Conservation (phyloP, 345 rosid species). For the Litchi chinensis region DNA sequence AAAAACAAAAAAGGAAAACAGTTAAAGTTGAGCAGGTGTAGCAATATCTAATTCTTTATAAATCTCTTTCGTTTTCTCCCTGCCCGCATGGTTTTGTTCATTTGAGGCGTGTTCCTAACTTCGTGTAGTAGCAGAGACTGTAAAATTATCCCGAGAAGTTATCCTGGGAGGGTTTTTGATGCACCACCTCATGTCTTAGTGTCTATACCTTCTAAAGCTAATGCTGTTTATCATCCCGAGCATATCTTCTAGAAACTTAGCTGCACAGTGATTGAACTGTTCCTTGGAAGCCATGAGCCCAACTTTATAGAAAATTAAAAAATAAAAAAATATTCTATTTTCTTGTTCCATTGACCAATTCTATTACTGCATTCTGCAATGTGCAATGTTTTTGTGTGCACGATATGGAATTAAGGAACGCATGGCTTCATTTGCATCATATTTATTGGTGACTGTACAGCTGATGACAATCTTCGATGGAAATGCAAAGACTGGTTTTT, state of each 20-base stretch:
- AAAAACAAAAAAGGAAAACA: constrained; percentile 8
- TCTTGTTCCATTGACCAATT: neutral
- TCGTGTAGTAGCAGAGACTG: neutral
- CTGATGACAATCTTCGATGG: neutral
- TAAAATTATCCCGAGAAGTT: neutral
- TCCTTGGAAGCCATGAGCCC: neutral
- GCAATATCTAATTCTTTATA: constrained; percentile 42
- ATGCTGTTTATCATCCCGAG: neutral
- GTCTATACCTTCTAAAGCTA: neutral
- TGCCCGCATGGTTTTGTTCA: neutral
- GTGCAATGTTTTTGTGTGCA: neutral
- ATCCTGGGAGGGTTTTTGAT: neutral
- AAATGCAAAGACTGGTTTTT: neutral
- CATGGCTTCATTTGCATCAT: neutral
- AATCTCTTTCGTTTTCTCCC: constrained; percentile 15
- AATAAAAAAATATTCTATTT: neutral
- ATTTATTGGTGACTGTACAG: neutral
- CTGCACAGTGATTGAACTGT: neutral
- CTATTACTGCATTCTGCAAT: neutral
- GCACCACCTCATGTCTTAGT: neutral
- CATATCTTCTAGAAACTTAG: neutral
- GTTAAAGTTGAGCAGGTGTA: constrained; percentile 27
- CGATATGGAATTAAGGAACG: neutral
- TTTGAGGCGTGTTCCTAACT: neutral
- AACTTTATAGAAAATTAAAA: neutral